Conservation (phyloP, 2,329 filamentous ascomycete species). For the Alternaria triticimaculans region DNA sequence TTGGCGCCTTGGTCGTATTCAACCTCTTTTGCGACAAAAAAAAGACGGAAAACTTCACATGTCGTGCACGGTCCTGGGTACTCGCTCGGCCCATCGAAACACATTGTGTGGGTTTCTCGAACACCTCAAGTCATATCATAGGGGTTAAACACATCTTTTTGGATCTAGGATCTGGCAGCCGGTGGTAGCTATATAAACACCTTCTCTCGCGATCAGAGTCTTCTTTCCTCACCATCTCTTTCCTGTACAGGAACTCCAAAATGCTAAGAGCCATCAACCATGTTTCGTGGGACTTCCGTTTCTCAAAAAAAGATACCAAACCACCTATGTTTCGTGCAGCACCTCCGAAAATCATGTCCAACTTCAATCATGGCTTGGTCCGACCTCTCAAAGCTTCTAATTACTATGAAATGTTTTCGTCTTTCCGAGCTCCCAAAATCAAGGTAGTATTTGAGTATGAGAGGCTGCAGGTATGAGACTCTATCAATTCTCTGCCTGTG, state of each 20-base stretch:
- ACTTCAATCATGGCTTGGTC: background rate
- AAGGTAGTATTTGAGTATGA: background rate
- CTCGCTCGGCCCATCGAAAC: background rate
- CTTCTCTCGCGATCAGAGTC: background rate
- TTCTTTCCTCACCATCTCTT: background rate
- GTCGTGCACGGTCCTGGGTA: background rate
- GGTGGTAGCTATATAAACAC: background rate
- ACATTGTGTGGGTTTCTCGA: fast-evolving
- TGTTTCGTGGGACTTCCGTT: no score
- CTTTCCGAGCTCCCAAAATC: background rate
- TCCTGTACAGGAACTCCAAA: no score
- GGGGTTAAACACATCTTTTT: background rate
- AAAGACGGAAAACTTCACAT: no score
- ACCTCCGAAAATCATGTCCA: background rate
- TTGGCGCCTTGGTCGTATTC: background rate
- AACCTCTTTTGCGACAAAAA: no score
- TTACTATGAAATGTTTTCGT: fast-evolving
- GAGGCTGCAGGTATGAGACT: background rate
- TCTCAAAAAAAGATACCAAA: no score
- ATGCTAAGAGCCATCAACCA: no score
- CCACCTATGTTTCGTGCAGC: no score
- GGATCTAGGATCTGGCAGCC: background rate
- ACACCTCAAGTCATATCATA: fast-evolving
- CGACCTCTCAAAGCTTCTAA: background rate
- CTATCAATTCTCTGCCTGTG: background rate